A percentile compares a stretch with the other conserved stretches of the same genome.
phyloP scores from a whole-genome alignment of 2,329 filamentous ascomycete species.

The Aspergillus pseudotamarii region DNA sequence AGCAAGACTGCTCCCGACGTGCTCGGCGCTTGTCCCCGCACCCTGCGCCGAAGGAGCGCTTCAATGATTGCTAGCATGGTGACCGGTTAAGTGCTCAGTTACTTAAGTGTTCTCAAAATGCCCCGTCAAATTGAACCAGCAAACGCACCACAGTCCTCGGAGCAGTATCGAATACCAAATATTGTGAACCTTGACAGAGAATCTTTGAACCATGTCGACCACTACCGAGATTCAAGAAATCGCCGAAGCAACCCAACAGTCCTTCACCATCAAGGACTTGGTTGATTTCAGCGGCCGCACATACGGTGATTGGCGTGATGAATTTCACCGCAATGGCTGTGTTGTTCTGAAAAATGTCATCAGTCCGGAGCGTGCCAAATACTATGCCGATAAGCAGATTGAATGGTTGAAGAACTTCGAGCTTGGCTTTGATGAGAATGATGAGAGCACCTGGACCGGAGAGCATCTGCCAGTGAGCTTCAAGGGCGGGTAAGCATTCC shows the following conservation, averaged over 20 bases:
- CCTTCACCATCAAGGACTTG: slow-evolving; percentile 13
- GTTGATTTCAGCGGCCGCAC: slow-evolving; percentile 16
- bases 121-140: neutral
- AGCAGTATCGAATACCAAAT: neutral
- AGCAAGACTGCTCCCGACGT: neutral
- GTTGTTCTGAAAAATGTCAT: slow-evolving; percentile 47
- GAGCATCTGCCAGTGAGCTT: slow-evolving; percentile 48
- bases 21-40: neutral
- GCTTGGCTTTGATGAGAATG: slow-evolving; percentile 44
- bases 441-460: slow-evolving; percentile 45
- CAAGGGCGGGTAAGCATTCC: slow-evolving; percentile 49
- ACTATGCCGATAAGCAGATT: slow-evolving; percentile 45
- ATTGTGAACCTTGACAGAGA: neutral
- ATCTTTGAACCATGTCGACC: slow-evolving; percentile 15
- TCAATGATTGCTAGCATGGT: neutral
- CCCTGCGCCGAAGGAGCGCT: neutral
- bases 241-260: slow-evolving; percentile 13
- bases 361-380: slow-evolving; percentile 39
- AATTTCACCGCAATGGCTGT: slow-evolving; percentile 48
- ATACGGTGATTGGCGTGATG: slow-evolving; percentile 44
- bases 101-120: neutral
- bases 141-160: neutral
- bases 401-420: slow-evolving; percentile 49
- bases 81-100: neutral
- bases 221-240: slow-evolving; percentile 14